Conservation (phyloP, 73 alveolate species). For the Paramecium primaurelia region DNA sequence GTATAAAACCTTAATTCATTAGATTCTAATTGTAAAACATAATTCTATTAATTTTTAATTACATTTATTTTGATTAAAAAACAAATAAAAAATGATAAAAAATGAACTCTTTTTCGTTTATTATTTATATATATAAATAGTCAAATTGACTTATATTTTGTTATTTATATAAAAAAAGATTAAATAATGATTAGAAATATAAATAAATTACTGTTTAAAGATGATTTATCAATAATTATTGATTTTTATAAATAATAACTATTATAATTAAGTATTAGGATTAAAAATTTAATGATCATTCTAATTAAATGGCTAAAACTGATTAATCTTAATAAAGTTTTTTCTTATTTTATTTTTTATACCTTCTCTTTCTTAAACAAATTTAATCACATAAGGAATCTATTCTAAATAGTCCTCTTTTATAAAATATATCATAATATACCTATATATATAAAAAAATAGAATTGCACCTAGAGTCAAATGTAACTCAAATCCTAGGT, state of each 20-base stretch:
- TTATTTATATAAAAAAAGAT: too few relatives aligned
- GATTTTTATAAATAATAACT: background rate
- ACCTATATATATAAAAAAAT: background rate
- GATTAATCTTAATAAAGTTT: background rate
- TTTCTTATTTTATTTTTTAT: background rate
- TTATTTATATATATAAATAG: too few relatives aligned
- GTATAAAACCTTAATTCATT: background rate
- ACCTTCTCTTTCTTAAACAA: background rate
- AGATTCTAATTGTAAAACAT: background rate
- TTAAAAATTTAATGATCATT: background rate
- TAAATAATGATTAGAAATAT: too few relatives aligned
- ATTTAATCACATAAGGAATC: background rate
- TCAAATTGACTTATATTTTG: too few relatives aligned
- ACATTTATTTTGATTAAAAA: too few relatives aligned
- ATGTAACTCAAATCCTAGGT: background rate
- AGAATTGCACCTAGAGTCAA: background rate
- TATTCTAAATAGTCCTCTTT: background rate
- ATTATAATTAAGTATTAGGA: background rate
- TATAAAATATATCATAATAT: background rate
- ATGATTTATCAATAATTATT: too few relatives aligned
- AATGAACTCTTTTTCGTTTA: too few relatives aligned
- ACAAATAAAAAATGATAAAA: too few relatives aligned
- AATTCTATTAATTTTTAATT: too few relatives aligned
- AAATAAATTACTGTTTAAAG: too few relatives aligned
- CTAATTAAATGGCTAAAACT: background rate